A percentile compares a stretch with the other conserved stretches of the same genome.
phyloP scores from a whole-genome alignment of 148 eudicot genomes.

The Rhododendron ovatum region DNA sequence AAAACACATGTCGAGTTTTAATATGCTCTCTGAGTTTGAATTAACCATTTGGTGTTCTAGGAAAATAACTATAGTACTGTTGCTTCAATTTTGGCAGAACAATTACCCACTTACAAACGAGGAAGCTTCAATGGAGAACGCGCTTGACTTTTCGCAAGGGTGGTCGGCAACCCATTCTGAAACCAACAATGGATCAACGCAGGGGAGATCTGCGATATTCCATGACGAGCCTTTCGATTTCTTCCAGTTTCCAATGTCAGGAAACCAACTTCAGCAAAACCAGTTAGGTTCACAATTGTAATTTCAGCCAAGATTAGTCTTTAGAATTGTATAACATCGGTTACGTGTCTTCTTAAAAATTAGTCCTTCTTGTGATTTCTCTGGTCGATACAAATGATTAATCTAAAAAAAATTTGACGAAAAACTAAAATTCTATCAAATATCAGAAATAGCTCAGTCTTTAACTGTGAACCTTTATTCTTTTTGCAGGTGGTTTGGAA shows the following conservation, averaged over 20 bases:
- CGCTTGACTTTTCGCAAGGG: slow-evolving; percentile 42
- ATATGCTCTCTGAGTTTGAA: neutral
- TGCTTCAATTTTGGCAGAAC: slow-evolving; percentile 18
- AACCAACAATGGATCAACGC: neutral
- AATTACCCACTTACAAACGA: slow-evolving; percentile 17
- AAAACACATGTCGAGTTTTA: neutral
- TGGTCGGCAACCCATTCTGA: slow-evolving; percentile 33
- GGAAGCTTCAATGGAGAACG: slow-evolving; percentile 23
- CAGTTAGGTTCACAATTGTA: slow-evolving; percentile 3
- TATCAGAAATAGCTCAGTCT: neutral
- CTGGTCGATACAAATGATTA: neutral
- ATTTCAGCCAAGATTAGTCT: neutral
- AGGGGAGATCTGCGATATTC: slow-evolving; percentile 25
- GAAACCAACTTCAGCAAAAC: slow-evolving; percentile 25
- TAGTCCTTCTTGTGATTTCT: neutral
- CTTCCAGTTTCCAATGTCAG: slow-evolving; percentile 17
- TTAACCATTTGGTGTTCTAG: neutral
- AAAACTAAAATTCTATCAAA: neutral
- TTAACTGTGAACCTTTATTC: neutral
- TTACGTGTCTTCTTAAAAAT: neutral
- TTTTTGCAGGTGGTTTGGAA: slow-evolving; percentile 28
- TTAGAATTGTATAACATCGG: neutral
- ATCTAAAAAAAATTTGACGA: neutral
- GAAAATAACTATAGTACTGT: neutral
- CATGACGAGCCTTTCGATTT: slow-evolving; percentile 23